Evolutionary conservation across 148 eudicot species (phyloP), one percentile per base, ranked within the genome.

Genomic region (Pouteria glomerata): DNA sequence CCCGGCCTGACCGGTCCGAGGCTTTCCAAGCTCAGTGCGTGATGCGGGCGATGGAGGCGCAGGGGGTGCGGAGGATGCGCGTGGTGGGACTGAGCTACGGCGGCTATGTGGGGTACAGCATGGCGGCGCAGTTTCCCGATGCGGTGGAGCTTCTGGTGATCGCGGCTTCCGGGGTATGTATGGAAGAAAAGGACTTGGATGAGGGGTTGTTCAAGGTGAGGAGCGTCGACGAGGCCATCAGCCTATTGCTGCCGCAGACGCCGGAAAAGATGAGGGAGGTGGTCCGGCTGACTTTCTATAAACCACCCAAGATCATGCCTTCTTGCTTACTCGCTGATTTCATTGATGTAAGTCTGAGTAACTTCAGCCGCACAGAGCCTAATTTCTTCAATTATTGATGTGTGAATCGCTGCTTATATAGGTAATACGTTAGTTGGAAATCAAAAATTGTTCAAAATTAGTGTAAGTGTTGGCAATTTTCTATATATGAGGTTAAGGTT

Each of bases 1-100:
- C 83, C 24, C 83, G 82, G 23, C 80, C 77, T 0, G 84, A 81
- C 0, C 63, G 91, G 39, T 39, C 80, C 21, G 91, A 87, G 72
- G 41, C 81, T 5, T 87, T 87, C 56, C 91, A 87, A 68, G 91
- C 91, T 3, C 80, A 69, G 64, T 80, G 80, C 47, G 66, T 87
- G 27, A 75, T 73, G 86, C 27, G 62, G 27, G 13, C 68, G 56
- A 77, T 87, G 83, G 77, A 64, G 67, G 64, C 51, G 15, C 55
- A 72, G 1, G 77, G 73, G n/a, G 85, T 85, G 27, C 27, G 23
- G 50, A 63, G 53, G 52, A 81, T 83, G 85, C 76, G 58, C 39
- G 77, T 83, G 6, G 88, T 78, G 8, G 91, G 91, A 31, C 60
- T 87, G 12, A 87, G 91, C 68, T 85, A 87, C 23, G 91, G 91